Base-by-base conservation (phyloP, 2,329 filamentous ascomycete species). In the Aureobasidium musti region DNA sequence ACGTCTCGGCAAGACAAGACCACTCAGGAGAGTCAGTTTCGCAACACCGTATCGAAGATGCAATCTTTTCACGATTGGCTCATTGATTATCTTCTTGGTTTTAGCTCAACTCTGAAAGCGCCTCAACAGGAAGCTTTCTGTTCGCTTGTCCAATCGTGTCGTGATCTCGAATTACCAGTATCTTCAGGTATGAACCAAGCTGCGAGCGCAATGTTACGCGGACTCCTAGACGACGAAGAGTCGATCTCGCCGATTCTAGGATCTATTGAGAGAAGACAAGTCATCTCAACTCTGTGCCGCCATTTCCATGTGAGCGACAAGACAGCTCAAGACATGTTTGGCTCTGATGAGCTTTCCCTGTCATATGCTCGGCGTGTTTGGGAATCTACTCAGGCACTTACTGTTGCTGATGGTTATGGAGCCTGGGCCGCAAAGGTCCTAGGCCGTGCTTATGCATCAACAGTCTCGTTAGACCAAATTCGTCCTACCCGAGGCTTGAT, bases 361-460 rank as follows among this genome's bases (percentile, higher is more conserved):
- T 37, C 39, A 1, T 86, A 89, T 73, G 86, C 87, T 2, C 80
- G 87, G 14, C 85, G 87, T 21, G 83, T 97, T 0, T 95, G 90
- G 88, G 88, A 37, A 17, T 59, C 66, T 4, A 61, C 65, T 8
- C 61, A 66, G n/a, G 14, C 30, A 6, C 28, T 65, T 7, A n/a
- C 23, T 5, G 14, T 57, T 5, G 43, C 54, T 14, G 49, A 85
- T 30, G 84, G 87, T 19, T 97, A 95, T 74, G 80, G 92, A 0
- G 80, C 91, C 0, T 99, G 96, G 96, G 90, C 91, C 52, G 93
- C 91, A 3, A 86, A 89, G 69, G 89, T 93, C 2, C 82, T 98
- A 52, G 95, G 96, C 8, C 86, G 92, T 74, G 89, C 91, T 0
- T 98, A 93, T 77, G 88, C 89, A 45, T 85, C 66, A 69, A 76